Evolutionary conservation across 176 grass and related monocot species (phyloP).

Genomic region (Poa annua): DNA sequence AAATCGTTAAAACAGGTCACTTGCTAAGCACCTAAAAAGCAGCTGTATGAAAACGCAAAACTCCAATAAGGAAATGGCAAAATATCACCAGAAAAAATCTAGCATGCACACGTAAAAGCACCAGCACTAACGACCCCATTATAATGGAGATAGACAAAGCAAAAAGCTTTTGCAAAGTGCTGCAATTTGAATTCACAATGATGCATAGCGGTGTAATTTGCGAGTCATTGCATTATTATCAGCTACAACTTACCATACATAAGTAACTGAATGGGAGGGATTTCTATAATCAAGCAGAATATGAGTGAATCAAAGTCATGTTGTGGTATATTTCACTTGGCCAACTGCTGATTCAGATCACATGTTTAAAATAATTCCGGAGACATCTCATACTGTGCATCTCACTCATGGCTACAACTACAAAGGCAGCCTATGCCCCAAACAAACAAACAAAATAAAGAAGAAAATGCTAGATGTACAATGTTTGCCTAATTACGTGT

Average conservation of each 20-base stretch:
- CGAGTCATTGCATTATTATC: background rate
- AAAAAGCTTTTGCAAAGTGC: background rate
- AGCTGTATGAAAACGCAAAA: background rate
- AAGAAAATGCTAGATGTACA: background rate
- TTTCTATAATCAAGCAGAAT: background rate
- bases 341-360: background rate
- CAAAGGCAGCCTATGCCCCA: background rate
- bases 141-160: background rate
- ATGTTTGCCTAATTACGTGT: background rate
- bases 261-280: background rate
- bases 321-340: background rate
- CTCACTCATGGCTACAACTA: background rate
- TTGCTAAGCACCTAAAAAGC: background rate
- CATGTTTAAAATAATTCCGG: background rate
- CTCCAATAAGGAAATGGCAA: background rate
- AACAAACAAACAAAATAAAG: background rate
- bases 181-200: background rate
- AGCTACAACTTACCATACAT: background rate
- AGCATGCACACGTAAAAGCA: background rate
- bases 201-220: background rate
- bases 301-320: background rate
- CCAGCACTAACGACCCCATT: background rate
- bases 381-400: slow-evolving; percentile 3
- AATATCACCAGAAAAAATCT: background rate
- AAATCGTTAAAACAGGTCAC: background rate